phyloP scores from a whole-genome alignment of 441 rosid genomes.

The Gossypium gossypioides region DNA sequence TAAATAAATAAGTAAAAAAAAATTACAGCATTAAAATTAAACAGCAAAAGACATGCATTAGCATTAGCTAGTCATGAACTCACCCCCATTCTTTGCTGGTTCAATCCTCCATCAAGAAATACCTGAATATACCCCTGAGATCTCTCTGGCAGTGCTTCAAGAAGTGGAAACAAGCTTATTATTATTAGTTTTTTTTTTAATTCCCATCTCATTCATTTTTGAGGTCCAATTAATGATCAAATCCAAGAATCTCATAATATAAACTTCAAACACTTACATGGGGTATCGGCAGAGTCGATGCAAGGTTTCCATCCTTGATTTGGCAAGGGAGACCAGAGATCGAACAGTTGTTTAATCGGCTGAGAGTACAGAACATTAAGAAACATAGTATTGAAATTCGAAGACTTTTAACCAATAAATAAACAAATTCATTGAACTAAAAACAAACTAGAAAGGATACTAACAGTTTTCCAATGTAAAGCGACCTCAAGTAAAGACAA shows the following conservation, averaged over 20 bases:
- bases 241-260: neutral
- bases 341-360: slow-evolving; percentile 48
- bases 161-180: slow-evolving; percentile 13
- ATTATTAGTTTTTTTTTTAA: neutral
- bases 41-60: neutral
- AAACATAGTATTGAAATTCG: neutral
- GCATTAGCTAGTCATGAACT: slow-evolving; percentile 14
- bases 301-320: slow-evolving; percentile 62
- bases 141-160: slow-evolving; percentile 37
- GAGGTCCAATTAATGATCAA: neutral
- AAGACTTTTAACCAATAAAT: neutral
- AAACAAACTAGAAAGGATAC: slow-evolving; percentile 19
- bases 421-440: neutral
- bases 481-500: slow-evolving; percentile 53
- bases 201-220: neutral
- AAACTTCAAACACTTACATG: slow-evolving; percentile 28
- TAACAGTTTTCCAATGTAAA: slow-evolving; percentile 48
- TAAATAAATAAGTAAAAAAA: slow-evolving; percentile 6
- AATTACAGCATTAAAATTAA: neutral
- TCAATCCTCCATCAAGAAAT: slow-evolving; percentile 69
- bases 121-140: slow-evolving; percentile 56
- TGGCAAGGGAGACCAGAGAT: slow-evolving; percentile 59
- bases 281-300: slow-evolving; percentile 12
- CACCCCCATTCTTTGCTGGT: slow-evolving; percentile 77
- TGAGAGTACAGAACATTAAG: slow-evolving; percentile 12